Conservation (phyloP, 768 basidiomycete species). For the Amylocystis lapponica region DNA sequence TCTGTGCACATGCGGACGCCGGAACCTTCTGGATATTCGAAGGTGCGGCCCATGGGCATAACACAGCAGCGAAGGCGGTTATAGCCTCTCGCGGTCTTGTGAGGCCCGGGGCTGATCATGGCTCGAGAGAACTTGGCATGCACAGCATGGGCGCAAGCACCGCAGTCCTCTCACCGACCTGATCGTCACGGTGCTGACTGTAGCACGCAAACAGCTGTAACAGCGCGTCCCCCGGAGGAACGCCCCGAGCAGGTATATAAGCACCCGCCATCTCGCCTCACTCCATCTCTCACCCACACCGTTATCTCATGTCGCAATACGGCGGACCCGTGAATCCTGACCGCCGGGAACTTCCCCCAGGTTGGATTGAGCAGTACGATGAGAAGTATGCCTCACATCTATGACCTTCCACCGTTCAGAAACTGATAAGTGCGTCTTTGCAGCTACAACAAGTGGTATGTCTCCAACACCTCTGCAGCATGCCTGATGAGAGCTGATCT, state of each 20-base stretch:
- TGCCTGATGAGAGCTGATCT: background rate
- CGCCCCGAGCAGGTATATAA: constrained; percentile 12
- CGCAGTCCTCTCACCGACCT: no score
- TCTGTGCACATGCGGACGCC: no score
- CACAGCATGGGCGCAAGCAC: no score
- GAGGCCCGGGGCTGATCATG: no score
- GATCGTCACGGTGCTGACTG: no score
- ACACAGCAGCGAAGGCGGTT: no score
- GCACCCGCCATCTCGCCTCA: constrained; percentile 1
- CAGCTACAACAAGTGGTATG: constrained; percentile 66
- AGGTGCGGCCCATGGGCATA: no score
- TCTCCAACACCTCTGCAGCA: background rate
- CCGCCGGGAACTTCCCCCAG: constrained; percentile 52
- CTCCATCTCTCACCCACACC: constrained; percentile 6
- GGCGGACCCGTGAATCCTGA: constrained; percentile 41
- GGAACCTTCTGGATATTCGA: no score
- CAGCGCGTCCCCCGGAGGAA: no score
- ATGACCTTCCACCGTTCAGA: constrained; percentile 5
- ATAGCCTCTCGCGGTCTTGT: no score
- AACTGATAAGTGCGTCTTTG: constrained; percentile 7
- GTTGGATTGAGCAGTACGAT: constrained; percentile 69
- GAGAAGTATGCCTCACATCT: constrained; percentile 44
- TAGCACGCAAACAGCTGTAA: no score
- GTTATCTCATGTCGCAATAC: constrained; percentile 33
- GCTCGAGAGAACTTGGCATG: no score